Base-by-base conservation (phyloP, 140 eudicot species). In the Anethum foeniculum region DNA sequence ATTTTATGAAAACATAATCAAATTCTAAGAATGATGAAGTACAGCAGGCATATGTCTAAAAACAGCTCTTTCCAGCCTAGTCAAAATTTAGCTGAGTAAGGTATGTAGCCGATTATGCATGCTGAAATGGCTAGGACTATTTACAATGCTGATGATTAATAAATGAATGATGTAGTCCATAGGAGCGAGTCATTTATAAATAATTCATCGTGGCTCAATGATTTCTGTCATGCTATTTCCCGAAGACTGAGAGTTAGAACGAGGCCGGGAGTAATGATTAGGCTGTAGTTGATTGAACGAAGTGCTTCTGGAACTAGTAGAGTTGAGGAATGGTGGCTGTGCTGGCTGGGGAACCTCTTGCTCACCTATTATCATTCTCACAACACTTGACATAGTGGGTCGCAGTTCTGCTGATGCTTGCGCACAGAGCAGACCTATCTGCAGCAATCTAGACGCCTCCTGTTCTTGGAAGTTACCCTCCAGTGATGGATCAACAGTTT, bases 301-400 rank as follows among this genome's bases (percentile, higher is more conserved):
- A 51, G 80, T 69, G 23, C 74, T 60, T 77, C 81, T 79, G 15
- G 68, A 39, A 80, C 77, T 75, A 75, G 74, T 51, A 16, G 87
- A 68, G 52, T 69, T 87, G 60, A 84, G 84, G 81, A 87, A 87
- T 12, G 90, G 90, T 7, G 90, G 90, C 52, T 87, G 90, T n/a
- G 80, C 78, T 71, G 90, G 88, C 83, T 16, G 51, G 51, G 86
- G 83, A 48, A 87, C 81, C 15, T 80, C 88, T 54, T 77, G 51
- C 11, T 80, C 62, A 44, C 80, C 83, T 0, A 15, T 82, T 6
- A 87, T 75, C 86, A 87, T 82, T 62, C 71, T 82, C 75, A 87
- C 90, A 0, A 85, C 86, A 8, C 8, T 46, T 18, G 88, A 84
- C 90, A 87, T 87, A 18, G 88, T 72, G 19, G 90, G 90, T 0